Evolutionary conservation across 805 yeast genomes (phyloP).

Genomic region (Cyberlindnera subsufficiens): DNA sequence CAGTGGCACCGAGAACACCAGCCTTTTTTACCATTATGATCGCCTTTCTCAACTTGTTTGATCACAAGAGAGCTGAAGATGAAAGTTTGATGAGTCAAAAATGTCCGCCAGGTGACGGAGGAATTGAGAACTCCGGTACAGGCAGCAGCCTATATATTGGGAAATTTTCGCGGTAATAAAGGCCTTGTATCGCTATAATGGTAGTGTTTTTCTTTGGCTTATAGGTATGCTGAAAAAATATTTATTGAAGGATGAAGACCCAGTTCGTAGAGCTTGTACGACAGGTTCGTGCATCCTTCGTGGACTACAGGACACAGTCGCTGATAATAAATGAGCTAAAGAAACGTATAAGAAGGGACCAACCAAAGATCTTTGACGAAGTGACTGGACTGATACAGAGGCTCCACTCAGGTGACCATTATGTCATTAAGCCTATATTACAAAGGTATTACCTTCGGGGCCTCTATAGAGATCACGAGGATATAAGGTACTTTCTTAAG

Average conservation of each 20-base stretch:
- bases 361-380: conserved; percentile 5
- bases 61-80: background rate
- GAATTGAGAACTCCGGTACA: no score
- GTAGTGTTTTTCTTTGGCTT: no score
- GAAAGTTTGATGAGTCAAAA: background rate
- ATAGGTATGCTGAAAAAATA: no score
- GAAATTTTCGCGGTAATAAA: no score
- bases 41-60: background rate
- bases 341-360: conserved; percentile 9
- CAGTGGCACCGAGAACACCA: conserved; percentile 98
- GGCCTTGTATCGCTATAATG: no score
- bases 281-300: conserved; percentile 2
- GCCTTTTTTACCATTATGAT: conserved; percentile 34
- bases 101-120: no score
- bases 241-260: no score
- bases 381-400: conserved; percentile 2
- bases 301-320: conserved; percentile 10
- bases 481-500: conserved; percentile 15
- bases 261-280: background rate
- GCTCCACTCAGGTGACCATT: conserved; percentile 1
- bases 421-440: conserved; percentile 11
- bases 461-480: conserved; percentile 15
- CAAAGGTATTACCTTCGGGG: conserved; percentile 16
- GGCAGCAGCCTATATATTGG: no score
- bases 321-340: conserved; percentile 5